Evolutionary conservation across 768 basidiomycete genomes (phyloP), one percentile per base, ranked within the genome.

Genomic region (Leccinum incarnatum): DNA sequence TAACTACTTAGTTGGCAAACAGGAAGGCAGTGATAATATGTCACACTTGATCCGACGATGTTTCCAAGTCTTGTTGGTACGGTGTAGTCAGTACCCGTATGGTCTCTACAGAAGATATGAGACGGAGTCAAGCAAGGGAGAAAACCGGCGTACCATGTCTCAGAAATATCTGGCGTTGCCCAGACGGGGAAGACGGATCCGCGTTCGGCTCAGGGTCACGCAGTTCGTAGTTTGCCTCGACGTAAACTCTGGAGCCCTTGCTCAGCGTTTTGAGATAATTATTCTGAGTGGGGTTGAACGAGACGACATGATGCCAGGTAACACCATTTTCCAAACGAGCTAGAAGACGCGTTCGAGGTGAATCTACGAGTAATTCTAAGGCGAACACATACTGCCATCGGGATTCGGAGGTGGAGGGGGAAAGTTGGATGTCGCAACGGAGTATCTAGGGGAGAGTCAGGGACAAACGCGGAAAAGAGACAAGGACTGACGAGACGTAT

Each of bases 141-240:
- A 49, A 5, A 23, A 36, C 34, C 2, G 12, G 61, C 82, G 42
- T 60, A 91, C 93, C 91, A 62, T 94, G 92, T 68, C 83, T 79
- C 42, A 94, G 78, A 74, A 92, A 88, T 55, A 94, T 88, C 70
- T 93, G 91, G 32, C 89, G 85, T 68, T 92, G 91, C 1, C 85
- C 88, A 55, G 84, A 79, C 30, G 86, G 82, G 1, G 88, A 83
- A 52, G 80, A 74, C 2, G 89, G 79, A 53, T 91, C 89, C 12
- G 89, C 83, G 40, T 75, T 78, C 6, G 79, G 72, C 42, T 88
- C 87, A 9, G 91, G 82, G 58, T 93, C 89, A 40, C 86, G 83
- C 23, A 93, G 72, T 71, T 93, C 91, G 60, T 81, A 93, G 63
- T 77, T 79, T 29, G 91, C 86, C 71, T 95, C 93, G 36, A 91